These are phyloP conservation scores for Leishmania lainsoni DNA, from an alignment of 208 protist genomes.

Conservation along the genomic window DNA sequence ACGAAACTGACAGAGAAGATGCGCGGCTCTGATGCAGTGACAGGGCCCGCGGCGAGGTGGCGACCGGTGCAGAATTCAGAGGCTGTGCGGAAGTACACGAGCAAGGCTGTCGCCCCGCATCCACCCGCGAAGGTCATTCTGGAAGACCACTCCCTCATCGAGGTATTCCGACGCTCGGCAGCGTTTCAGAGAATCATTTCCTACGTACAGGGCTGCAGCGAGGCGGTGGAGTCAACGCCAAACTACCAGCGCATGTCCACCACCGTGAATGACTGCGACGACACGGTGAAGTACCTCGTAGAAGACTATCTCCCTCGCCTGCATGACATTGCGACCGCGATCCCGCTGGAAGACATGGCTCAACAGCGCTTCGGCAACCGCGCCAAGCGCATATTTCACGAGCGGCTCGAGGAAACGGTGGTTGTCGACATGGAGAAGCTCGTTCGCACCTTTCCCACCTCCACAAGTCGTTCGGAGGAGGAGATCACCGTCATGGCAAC, in stretches of 20 bases:
- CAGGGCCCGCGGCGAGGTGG: conserved; percentile 17
- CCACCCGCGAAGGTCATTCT: conserved; percentile 68
- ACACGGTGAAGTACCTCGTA: conserved; percentile 47
- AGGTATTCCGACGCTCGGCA: conserved; percentile 57
- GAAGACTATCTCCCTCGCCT: conserved; percentile 62
- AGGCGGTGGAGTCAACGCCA: conserved; percentile 27
- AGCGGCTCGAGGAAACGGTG: conserved; percentile 48
- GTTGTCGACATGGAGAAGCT: conserved; percentile 53
- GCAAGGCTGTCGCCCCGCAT: conserved; percentile 12
- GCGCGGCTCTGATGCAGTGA: conserved; percentile 5
- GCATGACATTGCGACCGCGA: conserved; percentile 50
- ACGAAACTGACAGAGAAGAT: neutral
- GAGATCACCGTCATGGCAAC: conserved; percentile 35
- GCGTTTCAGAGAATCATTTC: conserved; percentile 72
- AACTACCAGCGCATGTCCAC: conserved; percentile 18
- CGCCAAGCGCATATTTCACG: conserved; percentile 81
- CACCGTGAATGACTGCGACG: conserved; percentile 27
- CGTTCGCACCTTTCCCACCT: conserved; percentile 47
- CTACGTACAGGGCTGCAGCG: conserved; percentile 65
- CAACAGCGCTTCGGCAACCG: conserved; percentile 90
- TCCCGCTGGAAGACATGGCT: conserved; percentile 78
- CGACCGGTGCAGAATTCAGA: conserved; percentile 21
- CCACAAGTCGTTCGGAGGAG: conserved; percentile 16
- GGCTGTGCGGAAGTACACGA: conserved; percentile 22
- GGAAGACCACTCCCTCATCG: conserved; percentile 64